Conservation (phyloP, 306 rosid genomes). For the Gillenia trifoliata region DNA sequence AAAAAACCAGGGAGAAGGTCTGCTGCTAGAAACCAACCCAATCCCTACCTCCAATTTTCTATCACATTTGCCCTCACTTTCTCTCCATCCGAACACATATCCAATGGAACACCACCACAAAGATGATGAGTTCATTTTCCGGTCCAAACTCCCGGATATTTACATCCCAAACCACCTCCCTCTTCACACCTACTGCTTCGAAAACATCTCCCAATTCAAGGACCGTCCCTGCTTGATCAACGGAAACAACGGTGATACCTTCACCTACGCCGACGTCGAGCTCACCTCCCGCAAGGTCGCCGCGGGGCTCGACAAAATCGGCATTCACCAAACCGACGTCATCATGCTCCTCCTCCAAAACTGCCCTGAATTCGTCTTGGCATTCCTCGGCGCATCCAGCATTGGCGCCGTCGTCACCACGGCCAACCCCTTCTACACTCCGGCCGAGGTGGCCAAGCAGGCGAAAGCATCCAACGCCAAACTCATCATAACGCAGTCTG, state of each 20-base stretch:
- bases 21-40: constrained; percentile 12
- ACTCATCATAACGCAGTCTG: constrained; percentile 43
- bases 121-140: constrained; percentile 48
- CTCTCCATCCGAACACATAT: constrained; percentile 12
- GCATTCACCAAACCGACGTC: constrained; percentile 51
- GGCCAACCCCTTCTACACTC: constrained; percentile 58
- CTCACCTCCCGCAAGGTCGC: constrained; percentile 46
- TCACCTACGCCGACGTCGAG: constrained; percentile 49
- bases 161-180: constrained; percentile 76
- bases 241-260: constrained; percentile 40
- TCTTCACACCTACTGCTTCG: constrained; percentile 63
- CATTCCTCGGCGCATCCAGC: constrained; percentile 63
- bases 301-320: constrained; percentile 52
- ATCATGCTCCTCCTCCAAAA: constrained; percentile 76
- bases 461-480: constrained; percentile 38
- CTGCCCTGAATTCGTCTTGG: constrained; percentile 53
- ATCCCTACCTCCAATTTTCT: constrained; percentile 12
- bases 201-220: constrained; percentile 43
- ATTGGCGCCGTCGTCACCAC: constrained; percentile 58
- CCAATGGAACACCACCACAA: constrained; percentile 13
- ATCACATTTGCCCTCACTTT: background rate
- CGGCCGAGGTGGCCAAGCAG: constrained; percentile 57
- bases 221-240: constrained; percentile 69
- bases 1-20: constrained; percentile 18
- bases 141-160: constrained; percentile 72